These are phyloP conservation scores for Neurospora sp. DNA, from an alignment of 495 filamentous ascomycete genomes.

Conservation along the genomic window DNA sequence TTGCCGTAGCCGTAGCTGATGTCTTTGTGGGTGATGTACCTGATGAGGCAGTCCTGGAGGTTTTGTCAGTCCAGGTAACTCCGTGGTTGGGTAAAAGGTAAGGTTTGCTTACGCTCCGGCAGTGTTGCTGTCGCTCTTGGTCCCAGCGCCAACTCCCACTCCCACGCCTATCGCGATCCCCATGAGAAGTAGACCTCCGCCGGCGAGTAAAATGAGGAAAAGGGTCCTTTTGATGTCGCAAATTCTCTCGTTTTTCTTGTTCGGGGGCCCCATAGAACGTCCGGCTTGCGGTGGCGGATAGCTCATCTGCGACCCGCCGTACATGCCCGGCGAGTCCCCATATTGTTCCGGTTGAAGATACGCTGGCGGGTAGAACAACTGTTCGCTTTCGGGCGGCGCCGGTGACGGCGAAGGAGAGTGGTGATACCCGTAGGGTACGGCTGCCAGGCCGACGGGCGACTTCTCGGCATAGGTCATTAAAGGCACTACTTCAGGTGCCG, in stretches of 20 bases:
- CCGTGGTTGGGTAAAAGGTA: background rate
- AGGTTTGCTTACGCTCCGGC: background rate
- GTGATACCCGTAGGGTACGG: background rate
- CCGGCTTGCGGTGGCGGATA: background rate
- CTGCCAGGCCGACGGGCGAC: background rate
- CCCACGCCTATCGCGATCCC: conserved; percentile 13
- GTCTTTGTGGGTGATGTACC: background rate
- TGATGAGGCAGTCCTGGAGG: background rate
- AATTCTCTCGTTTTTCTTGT: conserved; percentile 1
- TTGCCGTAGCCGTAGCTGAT: background rate
- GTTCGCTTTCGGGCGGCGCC: background rate
- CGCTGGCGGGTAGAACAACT: background rate
- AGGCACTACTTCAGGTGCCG: background rate
- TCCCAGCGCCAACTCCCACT: conserved; percentile 8
- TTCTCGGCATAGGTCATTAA: background rate
- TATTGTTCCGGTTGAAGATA: background rate
- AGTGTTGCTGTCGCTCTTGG: background rate
- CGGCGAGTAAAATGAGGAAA: conserved; percentile 6
- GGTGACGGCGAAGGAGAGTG: background rate
- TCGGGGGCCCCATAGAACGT: background rate
- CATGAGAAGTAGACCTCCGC: conserved; percentile 6
- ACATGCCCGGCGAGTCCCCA: background rate
- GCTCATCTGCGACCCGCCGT: background rate
- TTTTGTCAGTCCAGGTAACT: background rate
- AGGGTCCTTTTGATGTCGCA: conserved; percentile 7